Percentiles rank a stretch among this genome's conserved stretches.
phyloP scores from a whole-genome alignment of 495 filamentous ascomycete species.

The Aspergillus campestris region DNA sequence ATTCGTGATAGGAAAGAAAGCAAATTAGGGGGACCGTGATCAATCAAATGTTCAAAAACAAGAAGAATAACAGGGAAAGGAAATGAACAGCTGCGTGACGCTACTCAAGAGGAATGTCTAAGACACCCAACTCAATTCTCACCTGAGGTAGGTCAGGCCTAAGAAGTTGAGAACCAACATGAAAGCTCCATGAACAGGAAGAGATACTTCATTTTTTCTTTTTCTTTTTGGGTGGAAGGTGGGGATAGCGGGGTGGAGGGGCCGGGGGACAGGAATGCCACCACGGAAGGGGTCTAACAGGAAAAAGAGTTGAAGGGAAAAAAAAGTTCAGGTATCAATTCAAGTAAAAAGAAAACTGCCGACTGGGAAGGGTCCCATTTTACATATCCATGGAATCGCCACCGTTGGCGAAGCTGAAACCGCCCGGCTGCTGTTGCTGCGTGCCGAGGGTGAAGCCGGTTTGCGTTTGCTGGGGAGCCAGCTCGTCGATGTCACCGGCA shows the following conservation, averaged over 20 bases:
- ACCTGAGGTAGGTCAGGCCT: too few relatives aligned
- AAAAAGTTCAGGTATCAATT: constrained; percentile 5
- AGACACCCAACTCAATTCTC: too few relatives aligned
- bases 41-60: constrained; percentile 11
- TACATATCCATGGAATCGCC: constrained; percentile 98
- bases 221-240: constrained; percentile 1
- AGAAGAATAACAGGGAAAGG: constrained; percentile 5
- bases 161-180: not conserved
- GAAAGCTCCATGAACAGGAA: not conserved
- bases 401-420: constrained; percentile 92
- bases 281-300: constrained; percentile 8
- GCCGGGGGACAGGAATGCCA: not conserved
- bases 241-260: not conserved
- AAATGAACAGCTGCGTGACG: constrained; percentile 9
- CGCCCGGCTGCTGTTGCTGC: constrained; percentile 61
- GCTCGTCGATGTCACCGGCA: constrained; percentile 62
- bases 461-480: constrained; percentile 59
- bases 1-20: constrained; percentile 4
- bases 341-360: constrained; percentile 8
- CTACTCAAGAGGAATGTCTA: not conserved
- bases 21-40: constrained; percentile 9
- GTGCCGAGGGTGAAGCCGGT: constrained; percentile 80
- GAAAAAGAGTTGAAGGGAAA: constrained; percentile 4
- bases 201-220: not conserved
- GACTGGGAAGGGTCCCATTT: constrained; percentile 19